Conservation (phyloP, 371 early-diverging fungal species). For the Mucor mucedo region DNA sequence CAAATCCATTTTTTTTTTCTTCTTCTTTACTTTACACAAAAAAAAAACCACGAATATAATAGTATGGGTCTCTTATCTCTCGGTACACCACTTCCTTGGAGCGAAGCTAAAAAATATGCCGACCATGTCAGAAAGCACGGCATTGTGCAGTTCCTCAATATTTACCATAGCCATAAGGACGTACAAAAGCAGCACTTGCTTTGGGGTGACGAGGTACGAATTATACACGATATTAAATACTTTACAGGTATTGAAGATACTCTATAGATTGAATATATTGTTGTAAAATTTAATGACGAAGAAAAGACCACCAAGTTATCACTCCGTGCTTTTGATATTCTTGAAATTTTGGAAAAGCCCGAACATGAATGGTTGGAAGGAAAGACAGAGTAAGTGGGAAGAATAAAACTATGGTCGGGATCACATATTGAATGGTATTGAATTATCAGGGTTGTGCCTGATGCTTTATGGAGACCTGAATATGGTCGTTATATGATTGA, state of each 20-base stretch:
- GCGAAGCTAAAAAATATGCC: constrained; percentile 84
- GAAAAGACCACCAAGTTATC: constrained; percentile 76
- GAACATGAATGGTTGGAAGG: constrained; percentile 67
- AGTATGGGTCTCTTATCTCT: constrained; percentile 93
- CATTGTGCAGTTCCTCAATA: constrained; percentile 91
- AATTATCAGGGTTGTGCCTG: constrained; percentile 38
- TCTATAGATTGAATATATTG: constrained; percentile 88
- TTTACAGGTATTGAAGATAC: background rate
- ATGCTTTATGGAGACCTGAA: constrained; percentile 93
- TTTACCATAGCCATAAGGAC: constrained; percentile 83
- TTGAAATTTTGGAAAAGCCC: constrained; percentile 75
- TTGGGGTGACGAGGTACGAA: constrained; percentile 96
- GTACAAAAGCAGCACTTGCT: constrained; percentile 77
- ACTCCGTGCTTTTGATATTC: constrained; percentile 83
- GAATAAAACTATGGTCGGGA: background rate
- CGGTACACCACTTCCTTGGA: constrained; percentile 96
- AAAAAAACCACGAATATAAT: background rate
- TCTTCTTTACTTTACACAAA: background rate
- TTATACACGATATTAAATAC: background rate
- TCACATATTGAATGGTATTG: background rate
- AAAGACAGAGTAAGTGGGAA: constrained; percentile 35
- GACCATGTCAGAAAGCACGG: constrained; percentile 92
- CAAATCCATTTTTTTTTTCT: background rate
- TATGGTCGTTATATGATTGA: constrained; percentile 97
- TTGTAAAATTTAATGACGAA: constrained; percentile 81